A percentile compares a stretch with the other conserved stretches of the same genome.
These are phyloP conservation scores for Fusarium sp. DNA, from an alignment of 2,329 filamentous ascomycete genomes.

Conservation along the genomic window DNA sequence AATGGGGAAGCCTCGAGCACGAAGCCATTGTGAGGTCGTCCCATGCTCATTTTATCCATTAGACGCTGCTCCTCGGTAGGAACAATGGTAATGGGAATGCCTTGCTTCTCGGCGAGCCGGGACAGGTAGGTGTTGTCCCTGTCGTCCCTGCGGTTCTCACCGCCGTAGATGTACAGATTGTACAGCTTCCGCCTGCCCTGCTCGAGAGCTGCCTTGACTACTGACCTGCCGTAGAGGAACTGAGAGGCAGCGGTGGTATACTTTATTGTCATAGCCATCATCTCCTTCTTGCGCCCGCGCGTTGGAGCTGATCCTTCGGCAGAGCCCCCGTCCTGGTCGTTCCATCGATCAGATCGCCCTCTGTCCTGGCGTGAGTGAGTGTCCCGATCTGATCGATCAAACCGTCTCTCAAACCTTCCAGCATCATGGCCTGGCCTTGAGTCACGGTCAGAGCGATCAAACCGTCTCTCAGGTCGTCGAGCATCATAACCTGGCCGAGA, in stretches of 20 bases:
- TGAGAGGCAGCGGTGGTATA: conserved; percentile 88
- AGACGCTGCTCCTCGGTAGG: conserved; percentile 67
- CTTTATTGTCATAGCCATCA: conserved; percentile 51
- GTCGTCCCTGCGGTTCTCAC: conserved; percentile 61
- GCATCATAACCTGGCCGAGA: not conserved
- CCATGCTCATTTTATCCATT: conserved; percentile 82
- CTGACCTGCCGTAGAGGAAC: conserved; percentile 85
- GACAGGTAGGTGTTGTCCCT: conserved; percentile 56
- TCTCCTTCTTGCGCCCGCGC: conserved; percentile 42
- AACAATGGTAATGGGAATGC: conserved; percentile 66
- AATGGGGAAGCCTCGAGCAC: conserved; percentile 87
- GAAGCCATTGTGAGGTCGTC: conserved; percentile 88
- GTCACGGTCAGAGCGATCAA: conserved; percentile 6
- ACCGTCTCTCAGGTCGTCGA: not conserved
- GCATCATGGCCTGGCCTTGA: not conserved
- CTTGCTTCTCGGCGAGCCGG: conserved; percentile 56
- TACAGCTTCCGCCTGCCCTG: conserved; percentile 75
- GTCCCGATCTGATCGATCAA: conserved; percentile 1
- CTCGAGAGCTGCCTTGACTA: conserved; percentile 80
- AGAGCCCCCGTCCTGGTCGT: conserved; percentile 3
- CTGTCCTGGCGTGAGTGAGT: conserved; percentile 17
- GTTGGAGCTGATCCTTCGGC: conserved; percentile 6
- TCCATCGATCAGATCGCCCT: conserved; percentile 19
- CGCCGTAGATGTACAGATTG: conserved; percentile 78
- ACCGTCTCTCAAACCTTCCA: not conserved